Percentiles rank a stretch among this genome's conserved stretches.
Evolutionary conservation across 2,329 filamentous ascomycete genomes (phyloP).

Genomic region (Penicillium sp.): DNA sequence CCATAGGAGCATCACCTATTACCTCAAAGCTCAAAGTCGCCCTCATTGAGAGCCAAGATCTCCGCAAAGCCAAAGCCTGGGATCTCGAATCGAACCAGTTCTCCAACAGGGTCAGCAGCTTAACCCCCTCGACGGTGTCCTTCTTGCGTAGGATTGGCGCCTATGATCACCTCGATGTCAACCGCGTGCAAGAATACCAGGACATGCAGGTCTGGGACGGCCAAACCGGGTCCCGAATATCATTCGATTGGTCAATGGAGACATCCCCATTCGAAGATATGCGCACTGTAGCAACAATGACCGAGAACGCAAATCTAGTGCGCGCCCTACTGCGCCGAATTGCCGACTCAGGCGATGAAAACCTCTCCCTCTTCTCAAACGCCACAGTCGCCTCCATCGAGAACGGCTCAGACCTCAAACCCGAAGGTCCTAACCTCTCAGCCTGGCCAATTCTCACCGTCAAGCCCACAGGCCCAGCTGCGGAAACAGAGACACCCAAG

Average conservation of each 20-base stretch:
- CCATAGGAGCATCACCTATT: slow-evolving; percentile 67
- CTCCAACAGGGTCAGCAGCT: slow-evolving; percentile 92
- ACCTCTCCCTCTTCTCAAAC: slow-evolving; percentile 69
- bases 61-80: slow-evolving; percentile 66
- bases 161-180: slow-evolving; percentile 71
- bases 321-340: slow-evolving; percentile 72
- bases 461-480: slow-evolving; percentile 48
- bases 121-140: slow-evolving; percentile 82
- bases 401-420: slow-evolving; percentile 62
- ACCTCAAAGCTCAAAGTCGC: slow-evolving; percentile 79
- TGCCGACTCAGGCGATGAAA: slow-evolving; percentile 59
- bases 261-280: slow-evolving; percentile 46
- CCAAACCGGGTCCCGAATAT: slow-evolving; percentile 78
- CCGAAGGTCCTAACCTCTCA: slow-evolving; percentile 69
- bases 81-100: slow-evolving; percentile 66
- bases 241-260: slow-evolving; percentile 71
- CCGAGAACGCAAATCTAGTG: slow-evolving; percentile 87
- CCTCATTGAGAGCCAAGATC: slow-evolving; percentile 84
- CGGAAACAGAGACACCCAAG: slow-evolving; percentile 36
- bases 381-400: slow-evolving; percentile 77
- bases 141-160: slow-evolving; percentile 82
- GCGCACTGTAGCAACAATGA: slow-evolving; percentile 87
- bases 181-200: slow-evolving; percentile 80
- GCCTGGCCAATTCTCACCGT: slow-evolving; percentile 85
- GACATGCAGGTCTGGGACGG: slow-evolving; percentile 99